Conservation (phyloP, 495 filamentous ascomycete species). For the Xylaria scruposa region DNA sequence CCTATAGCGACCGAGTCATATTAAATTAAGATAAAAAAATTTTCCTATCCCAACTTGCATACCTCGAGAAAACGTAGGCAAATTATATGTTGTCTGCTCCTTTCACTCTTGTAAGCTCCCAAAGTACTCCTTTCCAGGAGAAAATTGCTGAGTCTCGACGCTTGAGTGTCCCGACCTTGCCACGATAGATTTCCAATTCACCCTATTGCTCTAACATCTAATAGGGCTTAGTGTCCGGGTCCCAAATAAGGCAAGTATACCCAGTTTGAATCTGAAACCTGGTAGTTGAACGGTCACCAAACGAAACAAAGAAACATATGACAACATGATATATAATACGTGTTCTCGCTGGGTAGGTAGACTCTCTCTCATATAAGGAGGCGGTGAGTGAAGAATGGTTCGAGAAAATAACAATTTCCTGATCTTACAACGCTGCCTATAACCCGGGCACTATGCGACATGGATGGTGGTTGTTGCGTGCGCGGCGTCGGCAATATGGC, state of each 20-base stretch:
- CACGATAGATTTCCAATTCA: neutral
- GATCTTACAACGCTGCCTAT: neutral
- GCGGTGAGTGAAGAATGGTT: slow-evolving; percentile 18
- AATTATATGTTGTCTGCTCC: neutral
- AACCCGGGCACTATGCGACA: slow-evolving; percentile 7
- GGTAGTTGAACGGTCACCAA: neutral
- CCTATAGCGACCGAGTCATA: neutral
- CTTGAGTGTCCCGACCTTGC: neutral
- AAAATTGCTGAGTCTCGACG: neutral
- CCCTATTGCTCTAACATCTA: no score
- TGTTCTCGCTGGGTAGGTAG: neutral
- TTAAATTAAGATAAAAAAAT: neutral
- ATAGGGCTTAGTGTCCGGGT: neutral
- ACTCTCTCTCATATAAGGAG: slow-evolving; percentile 1
- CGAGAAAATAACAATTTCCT: neutral
- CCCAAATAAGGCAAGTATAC: neutral
- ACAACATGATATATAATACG: neutral
- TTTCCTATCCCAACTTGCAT: neutral
- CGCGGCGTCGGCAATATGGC: slow-evolving; percentile 6
- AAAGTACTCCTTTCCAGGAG: neutral
- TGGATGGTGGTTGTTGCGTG: slow-evolving; percentile 12
- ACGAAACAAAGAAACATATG: slow-evolving; percentile 11
- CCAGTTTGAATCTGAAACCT: neutral
- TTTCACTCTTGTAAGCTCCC: neutral
- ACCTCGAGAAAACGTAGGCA: neutral